Base-by-base conservation (phyloP, 2,329 filamentous ascomycete species). In the Lasiodiplodia hormozganensis region DNA sequence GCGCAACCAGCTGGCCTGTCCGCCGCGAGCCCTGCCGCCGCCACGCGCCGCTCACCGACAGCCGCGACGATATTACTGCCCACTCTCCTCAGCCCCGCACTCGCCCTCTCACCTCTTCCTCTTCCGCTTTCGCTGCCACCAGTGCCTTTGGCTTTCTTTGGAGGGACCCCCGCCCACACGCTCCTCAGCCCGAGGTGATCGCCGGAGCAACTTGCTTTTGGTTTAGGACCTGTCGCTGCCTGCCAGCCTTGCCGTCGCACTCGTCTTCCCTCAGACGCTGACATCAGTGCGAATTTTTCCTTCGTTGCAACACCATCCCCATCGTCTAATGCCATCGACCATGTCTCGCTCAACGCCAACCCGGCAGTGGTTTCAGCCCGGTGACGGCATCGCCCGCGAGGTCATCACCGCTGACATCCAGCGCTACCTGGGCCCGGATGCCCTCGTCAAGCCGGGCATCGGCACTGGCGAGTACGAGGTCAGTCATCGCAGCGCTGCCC, bases 341-440 rank as follows among this genome's bases (percentile, higher is more conserved):
- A 70, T 71, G 68, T 69, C 69, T 43, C 67, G 57, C 75, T 68
- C 76, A 77, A 76, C 58, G 11, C 67, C 67, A 12, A 81, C 76
- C 43, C 77, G 77, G 53, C 79, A 84, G 76, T 85, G 83, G 83
- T 85, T 84, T 73, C 79, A 83, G 71, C 79, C 80, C 16, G 82
- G 80, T 70, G 82, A 84, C 58, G 83, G 83, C 75, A 85, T 85
- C 73, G 81, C 82, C 68, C 76, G 83, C 73, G 81, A 84, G 76
- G 83, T 85, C 75, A 85, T 85, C 71, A 83, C 82, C 58, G 82
- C 82, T 71, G 83, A 85, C 76, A 85, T 85, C 72, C 82, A 84
- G 76, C 80, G 82, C 73, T 85, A 84, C 72, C 74, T 85, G 68
- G 83, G 83, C 65, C 82, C 81, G 70, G 83, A 85, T 78, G 83